Evolutionary conservation across 179 eudicot species (phyloP), one percentile per base, ranked within the genome.

Genomic region (Camellia oleifera): DNA sequence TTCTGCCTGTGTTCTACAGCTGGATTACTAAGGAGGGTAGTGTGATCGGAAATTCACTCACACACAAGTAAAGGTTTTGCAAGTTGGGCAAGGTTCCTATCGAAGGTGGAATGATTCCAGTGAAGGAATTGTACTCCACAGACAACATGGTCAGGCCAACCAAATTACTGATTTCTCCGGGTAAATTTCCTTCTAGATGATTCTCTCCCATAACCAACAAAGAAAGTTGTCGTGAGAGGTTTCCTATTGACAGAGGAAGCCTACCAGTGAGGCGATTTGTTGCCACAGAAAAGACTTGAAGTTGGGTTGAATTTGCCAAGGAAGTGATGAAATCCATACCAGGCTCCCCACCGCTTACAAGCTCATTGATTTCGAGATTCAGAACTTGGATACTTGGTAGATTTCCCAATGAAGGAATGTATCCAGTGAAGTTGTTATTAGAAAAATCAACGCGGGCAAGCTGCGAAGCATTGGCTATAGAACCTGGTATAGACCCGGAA

Each of bases 251-350:
- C 8, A 67, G 40, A 26, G 82, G 85, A 60, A 83, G 69, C 32
- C 60, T 63, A 60, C 82, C 85, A 1, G 70, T 75, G 2, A 83
- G 82, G 3, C n/a, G 73, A 45, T 83, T 83, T 46, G 57, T 42
- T 20, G 82, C 82, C 67, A 83, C 53, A 26, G 82, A 46, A 14
- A 83, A 63, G 13, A 74, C 80, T 32, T 76, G 64, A 40, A 83
- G 85, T 64, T 79, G 78, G 3, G 82, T 79, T 0, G 80, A 79
- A 62, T 83, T 83, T 32, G 79, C 10, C 70, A 83, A 44, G 46
- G 85, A 79, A 53, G 76, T 63, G 65, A 83, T 74, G 12, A 83
- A 83, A 50, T 79, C 82, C 85, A 77, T 72, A 18, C 84, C 81
- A 14, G 18, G 17, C 26, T 56, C 62, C 0, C 81, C 81, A n/a